Conservation (phyloP, 371 early-diverging fungal genomes). For the Mucor racemosus region DNA sequence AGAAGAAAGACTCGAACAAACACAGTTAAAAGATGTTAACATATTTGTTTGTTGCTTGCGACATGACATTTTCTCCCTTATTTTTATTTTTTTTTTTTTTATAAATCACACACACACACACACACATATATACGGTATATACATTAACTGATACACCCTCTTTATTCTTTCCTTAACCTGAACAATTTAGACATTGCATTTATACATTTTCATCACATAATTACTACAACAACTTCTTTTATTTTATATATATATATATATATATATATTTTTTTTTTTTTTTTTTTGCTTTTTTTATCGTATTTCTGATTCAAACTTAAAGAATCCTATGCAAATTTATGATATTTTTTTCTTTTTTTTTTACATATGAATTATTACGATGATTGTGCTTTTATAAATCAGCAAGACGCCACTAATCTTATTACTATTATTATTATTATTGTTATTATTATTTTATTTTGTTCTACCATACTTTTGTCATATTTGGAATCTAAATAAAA, state of each 20-base stretch:
- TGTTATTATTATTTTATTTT: background rate
- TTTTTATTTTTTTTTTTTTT: background rate
- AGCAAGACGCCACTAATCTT: background rate
- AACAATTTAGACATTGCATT: background rate
- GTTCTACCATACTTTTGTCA: background rate
- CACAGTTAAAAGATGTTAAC: background rate
- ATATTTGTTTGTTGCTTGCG: constrained; percentile 4
- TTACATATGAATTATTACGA: background rate
- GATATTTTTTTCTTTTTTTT: background rate
- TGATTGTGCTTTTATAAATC: background rate
- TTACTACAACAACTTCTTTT: background rate
- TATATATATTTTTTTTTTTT: background rate
- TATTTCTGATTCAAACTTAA: too few relatives aligned
- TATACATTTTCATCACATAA: too few relatives aligned
- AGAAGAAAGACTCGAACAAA: constrained; percentile 2
- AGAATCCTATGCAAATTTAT: too few relatives aligned
- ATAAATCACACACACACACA: background rate
- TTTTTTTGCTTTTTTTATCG: background rate
- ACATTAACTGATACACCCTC: background rate
- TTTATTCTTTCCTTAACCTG: background rate
- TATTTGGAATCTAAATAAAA: background rate
- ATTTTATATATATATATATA: background rate
- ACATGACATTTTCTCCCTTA: background rate
- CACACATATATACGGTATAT: too few relatives aligned
- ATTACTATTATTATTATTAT: background rate